phyloP scores from a whole-genome alignment of 176 grass and related monocot species.

The Cymbopogon citratus region DNA sequence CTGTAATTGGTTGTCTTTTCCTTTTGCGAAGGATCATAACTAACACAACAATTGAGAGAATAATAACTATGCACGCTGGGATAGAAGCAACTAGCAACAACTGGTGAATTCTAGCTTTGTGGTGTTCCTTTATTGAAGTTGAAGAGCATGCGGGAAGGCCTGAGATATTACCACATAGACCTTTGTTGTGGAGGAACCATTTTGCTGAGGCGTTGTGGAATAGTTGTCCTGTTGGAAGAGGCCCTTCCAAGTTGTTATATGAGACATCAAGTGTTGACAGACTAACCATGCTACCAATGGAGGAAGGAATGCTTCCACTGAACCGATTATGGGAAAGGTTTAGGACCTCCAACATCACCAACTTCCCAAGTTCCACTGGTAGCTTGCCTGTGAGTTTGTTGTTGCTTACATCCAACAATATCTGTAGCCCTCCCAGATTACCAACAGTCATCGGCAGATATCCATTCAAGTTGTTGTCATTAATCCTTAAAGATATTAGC shows the following conservation, averaged over 20 bases:
- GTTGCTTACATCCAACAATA: constrained; percentile 26
- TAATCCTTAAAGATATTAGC: not conserved
- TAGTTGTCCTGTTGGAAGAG: not conserved
- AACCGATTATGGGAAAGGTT: constrained; percentile 45
- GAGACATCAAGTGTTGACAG: constrained; percentile 31
- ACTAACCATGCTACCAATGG: constrained; percentile 13
- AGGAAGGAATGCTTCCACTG: constrained; percentile 1
- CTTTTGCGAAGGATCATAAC: not conserved
- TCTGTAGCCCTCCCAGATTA: constrained; percentile 1
- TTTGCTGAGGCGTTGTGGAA: not conserved
- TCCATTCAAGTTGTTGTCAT: constrained; percentile 16
- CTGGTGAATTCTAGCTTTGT: not conserved
- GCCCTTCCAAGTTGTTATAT: constrained; percentile 33
- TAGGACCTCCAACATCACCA: constrained; percentile 9
- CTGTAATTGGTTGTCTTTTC: not conserved
- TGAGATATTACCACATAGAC: not conserved
- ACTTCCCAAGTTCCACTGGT: not conserved
- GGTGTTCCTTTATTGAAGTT: not conserved
- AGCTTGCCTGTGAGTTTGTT: constrained; percentile 5
- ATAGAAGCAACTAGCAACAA: not conserved
- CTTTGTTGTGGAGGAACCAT: constrained; percentile 9
- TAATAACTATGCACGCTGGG: not conserved
- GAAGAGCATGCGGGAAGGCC: not conserved
- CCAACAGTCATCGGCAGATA: constrained; percentile 12
- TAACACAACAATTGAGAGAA: not conserved